Percentiles rank a stretch among this genome's conserved stretches.
These are phyloP conservation scores for Cardamine resedifolia DNA, from an alignment of 345 rosid species.

Conservation along the genomic window DNA sequence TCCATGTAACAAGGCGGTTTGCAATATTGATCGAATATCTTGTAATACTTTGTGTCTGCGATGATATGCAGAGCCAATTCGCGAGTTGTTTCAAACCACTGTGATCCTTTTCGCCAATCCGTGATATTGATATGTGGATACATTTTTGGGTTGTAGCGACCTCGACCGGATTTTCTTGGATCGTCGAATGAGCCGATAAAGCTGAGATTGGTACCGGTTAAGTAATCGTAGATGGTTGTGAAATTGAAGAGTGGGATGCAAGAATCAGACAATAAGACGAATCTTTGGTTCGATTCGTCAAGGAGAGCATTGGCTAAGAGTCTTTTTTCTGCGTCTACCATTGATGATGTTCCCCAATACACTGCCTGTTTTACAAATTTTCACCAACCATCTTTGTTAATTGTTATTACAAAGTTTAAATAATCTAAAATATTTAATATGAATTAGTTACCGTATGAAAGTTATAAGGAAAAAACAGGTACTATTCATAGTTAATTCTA, in stretches of 20 bases:
- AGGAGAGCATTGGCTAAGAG: slow-evolving; percentile 71
- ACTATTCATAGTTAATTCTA: neutral
- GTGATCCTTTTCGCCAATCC: slow-evolving; percentile 80
- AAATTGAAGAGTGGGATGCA: slow-evolving; percentile 72
- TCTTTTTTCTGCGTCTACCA: slow-evolving; percentile 72
- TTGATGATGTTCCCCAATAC: slow-evolving; percentile 62
- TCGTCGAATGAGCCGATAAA: slow-evolving; percentile 51
- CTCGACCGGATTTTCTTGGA: slow-evolving; percentile 50
- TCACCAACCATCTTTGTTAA: neutral
- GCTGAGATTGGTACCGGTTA: slow-evolving; percentile 50
- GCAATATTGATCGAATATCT: slow-evolving; percentile 45
- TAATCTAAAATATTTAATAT: neutral
- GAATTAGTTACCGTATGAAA: no score
- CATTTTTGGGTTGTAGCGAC: slow-evolving; percentile 64
- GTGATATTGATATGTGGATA: slow-evolving; percentile 52
- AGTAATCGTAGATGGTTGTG: slow-evolving; percentile 51
- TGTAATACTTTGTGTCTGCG: slow-evolving; percentile 49
- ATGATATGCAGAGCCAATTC: slow-evolving; percentile 48
- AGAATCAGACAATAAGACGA: slow-evolving; percentile 66
- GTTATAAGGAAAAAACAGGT: no score
- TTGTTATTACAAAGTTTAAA: neutral
- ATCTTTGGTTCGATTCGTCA: slow-evolving; percentile 62
- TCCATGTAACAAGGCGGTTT: slow-evolving; percentile 63
- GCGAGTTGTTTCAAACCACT: slow-evolving; percentile 73
- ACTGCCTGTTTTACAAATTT: slow-evolving; percentile 45